Evolutionary conservation across 768 basidiomycete species (phyloP).

Genomic region (Lanmaoa rubissima): DNA sequence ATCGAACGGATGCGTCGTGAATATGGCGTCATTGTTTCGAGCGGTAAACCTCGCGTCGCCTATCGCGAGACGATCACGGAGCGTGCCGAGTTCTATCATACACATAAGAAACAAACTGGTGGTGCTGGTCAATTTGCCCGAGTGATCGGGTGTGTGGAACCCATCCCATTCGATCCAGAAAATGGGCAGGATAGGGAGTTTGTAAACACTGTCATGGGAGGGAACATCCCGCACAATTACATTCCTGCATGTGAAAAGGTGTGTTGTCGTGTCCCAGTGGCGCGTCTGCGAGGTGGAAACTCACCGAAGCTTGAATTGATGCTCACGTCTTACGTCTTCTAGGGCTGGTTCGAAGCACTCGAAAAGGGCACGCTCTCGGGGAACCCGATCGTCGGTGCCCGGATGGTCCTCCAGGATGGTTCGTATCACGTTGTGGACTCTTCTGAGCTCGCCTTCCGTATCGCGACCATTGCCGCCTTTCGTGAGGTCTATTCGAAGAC

Average conservation of each 20-base stretch:
- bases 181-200: conserved; percentile 84
- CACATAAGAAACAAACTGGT: conserved; percentile 97
- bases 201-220: conserved; percentile 87
- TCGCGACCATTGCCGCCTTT: conserved; percentile 90
- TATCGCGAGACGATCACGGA: conserved; percentile 94
- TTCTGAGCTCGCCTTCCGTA: conserved; percentile 91
- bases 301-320: neutral
- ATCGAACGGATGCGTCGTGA: conserved; percentile 99
- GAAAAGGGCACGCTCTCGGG: conserved; percentile 90
- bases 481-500: conserved; percentile 82
- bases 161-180: conserved; percentile 71
- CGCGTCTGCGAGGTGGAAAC: neutral
- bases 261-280: conserved; percentile 11
- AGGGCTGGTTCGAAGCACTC: conserved; percentile 95
- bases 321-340: neutral
- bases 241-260: conserved; percentile 97
- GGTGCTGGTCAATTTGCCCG: conserved; percentile 97
- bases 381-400: conserved; percentile 80
- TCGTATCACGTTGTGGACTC: conserved; percentile 94
- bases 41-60: conserved; percentile 94
- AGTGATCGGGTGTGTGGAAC: conserved; percentile 88
- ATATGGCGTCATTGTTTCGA: conserved; percentile 89
- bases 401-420: conserved; percentile 89
- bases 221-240: conserved; percentile 85
- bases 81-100: conserved; percentile 80